These are phyloP conservation scores for Chaetomium cochliodes DNA, from an alignment of 495 filamentous ascomycete genomes.

Conservation along the genomic window DNA sequence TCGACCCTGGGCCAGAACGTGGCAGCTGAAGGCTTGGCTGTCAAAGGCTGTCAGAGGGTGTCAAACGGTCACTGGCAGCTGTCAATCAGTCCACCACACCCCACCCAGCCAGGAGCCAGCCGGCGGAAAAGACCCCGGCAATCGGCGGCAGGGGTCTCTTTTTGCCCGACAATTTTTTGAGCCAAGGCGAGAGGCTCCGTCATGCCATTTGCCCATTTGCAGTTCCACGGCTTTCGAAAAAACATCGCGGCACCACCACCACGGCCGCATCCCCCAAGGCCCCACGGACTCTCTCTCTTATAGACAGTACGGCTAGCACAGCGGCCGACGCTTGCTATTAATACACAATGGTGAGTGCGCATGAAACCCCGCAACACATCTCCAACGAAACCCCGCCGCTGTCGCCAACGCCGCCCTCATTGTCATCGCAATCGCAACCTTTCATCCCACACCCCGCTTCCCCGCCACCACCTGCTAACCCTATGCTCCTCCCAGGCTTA, in stretches of 20 bases:
- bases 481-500: constrained; percentile 65
- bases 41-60: too few species aligned
- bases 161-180: constrained; percentile 31
- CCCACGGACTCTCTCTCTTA: constrained; percentile 3
- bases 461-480: background rate
- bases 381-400: background rate
- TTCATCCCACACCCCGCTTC: background rate
- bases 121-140: constrained; percentile 28
- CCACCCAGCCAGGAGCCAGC: background rate
- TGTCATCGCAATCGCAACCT: background rate
- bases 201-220: constrained; percentile 20
- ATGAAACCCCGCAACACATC: background rate
- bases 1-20: background rate
- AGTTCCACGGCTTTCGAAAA: constrained; percentile 17
- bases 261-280: constrained; percentile 14
- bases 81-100: background rate
- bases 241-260: constrained; percentile 11
- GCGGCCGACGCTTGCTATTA: constrained; percentile 23
- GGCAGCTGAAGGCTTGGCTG: constrained; percentile 7
- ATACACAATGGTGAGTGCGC: constrained; percentile 25
- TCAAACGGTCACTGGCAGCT: background rate
- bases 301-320: constrained; percentile 23
- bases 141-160: constrained; percentile 26
- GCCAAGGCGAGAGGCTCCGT: constrained; percentile 16
- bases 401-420: background rate